Percentiles rank a stretch among this genome's conserved stretches.
These are phyloP conservation scores for Skeletonema potamos DNA, from an alignment of 108 stramenopile genomes.

Conservation along the genomic window DNA sequence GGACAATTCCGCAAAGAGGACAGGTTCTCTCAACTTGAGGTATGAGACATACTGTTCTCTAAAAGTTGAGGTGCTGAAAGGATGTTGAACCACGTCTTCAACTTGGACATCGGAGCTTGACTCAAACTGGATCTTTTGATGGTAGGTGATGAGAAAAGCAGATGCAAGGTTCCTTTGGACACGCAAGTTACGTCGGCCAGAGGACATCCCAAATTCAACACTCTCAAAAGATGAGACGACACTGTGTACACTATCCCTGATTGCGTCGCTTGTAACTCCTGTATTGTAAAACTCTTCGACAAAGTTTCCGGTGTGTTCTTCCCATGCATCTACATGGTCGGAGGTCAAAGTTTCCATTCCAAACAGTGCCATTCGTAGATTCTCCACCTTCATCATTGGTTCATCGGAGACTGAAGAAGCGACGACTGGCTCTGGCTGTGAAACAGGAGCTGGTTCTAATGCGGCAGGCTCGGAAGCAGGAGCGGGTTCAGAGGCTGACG, in stretches of 20 bases:
- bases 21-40: conserved; percentile 14
- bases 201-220: not conserved
- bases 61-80: conserved; percentile 17
- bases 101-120: conserved; percentile 6
- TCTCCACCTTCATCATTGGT: conserved; percentile 13
- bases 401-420: conserved; percentile 2
- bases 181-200: not conserved
- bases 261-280: not conserved
- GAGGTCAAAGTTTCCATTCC: conserved; percentile 22
- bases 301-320: conserved; percentile 4
- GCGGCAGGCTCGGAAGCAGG: conserved; percentile 4
- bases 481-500: not conserved
- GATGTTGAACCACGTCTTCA: conserved; percentile 26
- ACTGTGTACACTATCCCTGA: not conserved
- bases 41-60: conserved; percentile 27
- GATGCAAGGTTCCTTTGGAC: conserved; percentile 6
- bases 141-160: conserved; percentile 34
- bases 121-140: conserved; percentile 22
- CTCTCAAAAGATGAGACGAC: not conserved
- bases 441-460: not conserved
- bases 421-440: conserved; percentile 13
- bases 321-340: conserved; percentile 32
- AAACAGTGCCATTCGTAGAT: conserved; percentile 43
- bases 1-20: conserved; percentile 20
- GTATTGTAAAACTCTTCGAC: conserved; percentile 8